These are phyloP conservation scores for Candida sakaeoensis DNA, from an alignment of 805 yeast species.

Conservation along the genomic window DNA sequence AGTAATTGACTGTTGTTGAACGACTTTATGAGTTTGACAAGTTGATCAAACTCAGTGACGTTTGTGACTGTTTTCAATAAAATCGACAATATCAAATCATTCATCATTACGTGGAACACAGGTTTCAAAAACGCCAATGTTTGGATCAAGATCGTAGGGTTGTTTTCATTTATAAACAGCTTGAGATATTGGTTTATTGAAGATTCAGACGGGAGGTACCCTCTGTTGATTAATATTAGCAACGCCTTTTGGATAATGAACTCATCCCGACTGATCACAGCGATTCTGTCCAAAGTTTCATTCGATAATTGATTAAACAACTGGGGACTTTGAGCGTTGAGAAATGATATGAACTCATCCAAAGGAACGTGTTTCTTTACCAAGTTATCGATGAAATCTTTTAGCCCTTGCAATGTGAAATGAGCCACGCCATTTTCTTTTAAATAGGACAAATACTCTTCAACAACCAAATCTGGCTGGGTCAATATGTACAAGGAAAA, in stretches of 20 bases:
- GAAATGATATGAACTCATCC: neutral
- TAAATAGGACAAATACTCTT: neutral
- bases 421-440: neutral
- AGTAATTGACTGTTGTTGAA: conserved; percentile 12
- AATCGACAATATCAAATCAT: conserved; percentile 17
- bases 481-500: conserved; percentile 11
- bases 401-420: conserved; percentile 6
- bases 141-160: conserved; percentile 13
- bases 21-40: conserved; percentile 18
- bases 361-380: neutral
- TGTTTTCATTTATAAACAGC: conserved; percentile 12
- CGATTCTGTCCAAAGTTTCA: conserved; percentile 21
- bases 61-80: conserved; percentile 20
- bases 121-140: conserved; percentile 24
- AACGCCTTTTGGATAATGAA: neutral
- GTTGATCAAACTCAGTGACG: conserved; percentile 25
- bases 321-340: neutral
- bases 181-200: conserved; percentile 20
- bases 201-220: conserved; percentile 17
- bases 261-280: conserved; percentile 1
- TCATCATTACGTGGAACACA: conserved; percentile 22
- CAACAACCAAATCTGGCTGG: neutral
- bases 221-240: conserved; percentile 2
- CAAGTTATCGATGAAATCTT: conserved; percentile 2
- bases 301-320: neutral